phyloP scores from a whole-genome alignment of 345 rosid species.

The Limnanthes douglasii region DNA sequence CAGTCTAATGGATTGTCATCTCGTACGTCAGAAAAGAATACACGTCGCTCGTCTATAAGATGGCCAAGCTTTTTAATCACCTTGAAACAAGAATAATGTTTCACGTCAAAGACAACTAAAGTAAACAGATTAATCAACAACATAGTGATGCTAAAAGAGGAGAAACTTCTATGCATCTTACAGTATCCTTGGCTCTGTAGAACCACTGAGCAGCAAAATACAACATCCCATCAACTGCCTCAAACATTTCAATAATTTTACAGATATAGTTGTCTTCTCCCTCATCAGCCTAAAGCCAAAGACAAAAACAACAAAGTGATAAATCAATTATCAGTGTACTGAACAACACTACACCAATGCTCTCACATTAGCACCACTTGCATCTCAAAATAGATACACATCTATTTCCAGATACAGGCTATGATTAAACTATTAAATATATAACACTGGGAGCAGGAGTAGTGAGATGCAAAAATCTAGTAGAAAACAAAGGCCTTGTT shows the following conservation, averaged over 20 bases:
- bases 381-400: background rate
- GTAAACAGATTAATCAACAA: background rate
- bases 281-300: constrained; percentile 25
- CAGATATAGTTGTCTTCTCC: constrained; percentile 31
- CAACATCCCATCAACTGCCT: constrained; percentile 20
- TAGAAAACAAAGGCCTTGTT: background rate
- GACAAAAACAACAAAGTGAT: background rate
- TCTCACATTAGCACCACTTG: background rate
- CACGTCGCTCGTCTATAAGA: constrained; percentile 26
- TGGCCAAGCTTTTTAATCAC: constrained; percentile 17
- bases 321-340: background rate
- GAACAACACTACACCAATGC: background rate
- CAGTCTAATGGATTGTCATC: constrained; percentile 41
- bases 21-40: constrained; percentile 38
- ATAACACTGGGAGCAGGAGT: no score
- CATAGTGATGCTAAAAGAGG: background rate
- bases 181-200: constrained; percentile 59
- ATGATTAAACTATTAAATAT: no score
- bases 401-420: no score
- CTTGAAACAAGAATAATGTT: constrained; percentile 20
- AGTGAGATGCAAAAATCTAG: no score
- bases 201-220: constrained; percentile 69
- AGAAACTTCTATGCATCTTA: constrained; percentile 16
- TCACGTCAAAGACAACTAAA: background rate
- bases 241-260: constrained; percentile 48